Base-by-base conservation (phyloP, 2,329 filamentous ascomycete genomes). In the Scedosporium boydii region DNA sequence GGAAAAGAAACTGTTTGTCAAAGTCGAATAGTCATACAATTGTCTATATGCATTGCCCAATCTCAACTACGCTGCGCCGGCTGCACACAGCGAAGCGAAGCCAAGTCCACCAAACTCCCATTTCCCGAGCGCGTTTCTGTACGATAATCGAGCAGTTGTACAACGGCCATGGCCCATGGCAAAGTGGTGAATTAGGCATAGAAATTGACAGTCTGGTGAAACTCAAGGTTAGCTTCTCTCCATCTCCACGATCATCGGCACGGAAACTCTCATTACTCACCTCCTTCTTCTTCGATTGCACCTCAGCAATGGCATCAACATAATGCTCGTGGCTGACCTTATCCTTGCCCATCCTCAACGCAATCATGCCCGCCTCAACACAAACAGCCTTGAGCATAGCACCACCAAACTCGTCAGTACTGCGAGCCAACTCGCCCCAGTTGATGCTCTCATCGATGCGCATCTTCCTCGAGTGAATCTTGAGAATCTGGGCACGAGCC, bases 321-420 rank as follows among this genome's bases (percentile, higher is more conserved):
- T 98, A 99, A 77, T 99, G 91, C 80, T 99, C 95, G 74, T 99
- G 95, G 64, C 89, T 90, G 72, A 99, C 95, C 84, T 97, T 97
- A 78, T 88, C 92, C 82, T 96, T 93, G 65, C 95, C 95, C 75
- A 88, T 91, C 69, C 95, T 86, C 72, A 99, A 80, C 29, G 95
- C 95, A 78, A 99, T 99, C 95, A 99, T 99, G 73, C 95, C 95
- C 60, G 95, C 95, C 80, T 99, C 95, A 27, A 99, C 95, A 75
- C 95, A 99, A 23, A 99, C 95, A 53, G 95, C 95, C 83, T 99
- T 99, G 69, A 99, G 80, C 86, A 96, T 93, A 64, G 95, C 95
- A 73, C 95, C 95, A 64, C 95, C 95, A 74, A 99, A 99, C 78
- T 99, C 95, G 74, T 99, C 95, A 18, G 95, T 99, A 78, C 92